phyloP scores from a whole-genome alignment of 768 basidiomycete genomes.

The Pleurotus citrinopileatus region DNA sequence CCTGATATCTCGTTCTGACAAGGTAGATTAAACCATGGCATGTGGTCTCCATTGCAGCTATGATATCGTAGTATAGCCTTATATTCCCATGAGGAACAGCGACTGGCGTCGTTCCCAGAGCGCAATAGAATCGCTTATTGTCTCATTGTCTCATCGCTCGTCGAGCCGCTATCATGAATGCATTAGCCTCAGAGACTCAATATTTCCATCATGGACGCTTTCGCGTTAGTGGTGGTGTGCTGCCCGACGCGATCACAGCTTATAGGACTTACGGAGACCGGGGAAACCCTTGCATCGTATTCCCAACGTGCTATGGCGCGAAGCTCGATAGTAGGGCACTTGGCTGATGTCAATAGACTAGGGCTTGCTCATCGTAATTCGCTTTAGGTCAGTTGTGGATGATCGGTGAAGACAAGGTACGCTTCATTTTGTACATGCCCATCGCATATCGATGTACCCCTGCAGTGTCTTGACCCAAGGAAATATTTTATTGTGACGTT shows the following conservation, averaged over 20 bases:
- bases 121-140: background rate
- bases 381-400: conserved; percentile 41
- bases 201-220: conserved; percentile 56
- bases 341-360: background rate
- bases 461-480: conserved; percentile 43
- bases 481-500: conserved; percentile 57
- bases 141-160: background rate
- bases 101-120: background rate
- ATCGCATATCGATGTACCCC: background rate
- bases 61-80: too few species aligned
- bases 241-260: conserved; percentile 56
- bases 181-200: conserved; percentile 25
- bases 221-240: conserved; percentile 37
- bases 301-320: conserved; percentile 54
- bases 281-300: conserved; percentile 52
- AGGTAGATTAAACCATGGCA: too few species aligned
- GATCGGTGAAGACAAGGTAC: conserved; percentile 48
- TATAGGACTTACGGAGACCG: conserved; percentile 53
- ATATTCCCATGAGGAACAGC: too few species aligned
- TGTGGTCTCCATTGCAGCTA: too few species aligned
- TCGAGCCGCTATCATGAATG: background rate
- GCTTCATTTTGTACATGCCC: background rate
- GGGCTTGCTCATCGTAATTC: conserved; percentile 13
- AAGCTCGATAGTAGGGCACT: conserved; percentile 44
- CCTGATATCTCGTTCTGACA: too few species aligned